Evolutionary conservation across 257 asterid species (phyloP).

Genomic region (Voacanga thouarsii): DNA sequence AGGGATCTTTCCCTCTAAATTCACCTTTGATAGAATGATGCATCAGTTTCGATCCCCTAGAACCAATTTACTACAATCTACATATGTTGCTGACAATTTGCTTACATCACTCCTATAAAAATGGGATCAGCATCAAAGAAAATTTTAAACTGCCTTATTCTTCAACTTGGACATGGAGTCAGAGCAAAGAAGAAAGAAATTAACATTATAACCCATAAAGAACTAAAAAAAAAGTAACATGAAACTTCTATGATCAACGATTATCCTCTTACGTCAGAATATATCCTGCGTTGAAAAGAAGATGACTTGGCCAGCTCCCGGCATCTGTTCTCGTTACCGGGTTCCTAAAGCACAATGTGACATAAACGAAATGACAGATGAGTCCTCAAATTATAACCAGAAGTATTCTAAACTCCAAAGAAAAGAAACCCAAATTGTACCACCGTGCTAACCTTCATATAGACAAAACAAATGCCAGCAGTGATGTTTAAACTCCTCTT

Average conservation of each 20-base stretch:
- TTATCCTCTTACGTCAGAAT: constrained; percentile 49
- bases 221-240: neutral
- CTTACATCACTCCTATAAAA: neutral
- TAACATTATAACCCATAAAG: neutral
- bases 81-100: neutral
- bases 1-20: too few relatives aligned
- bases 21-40: too few relatives aligned
- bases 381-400: neutral
- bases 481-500: neutral
- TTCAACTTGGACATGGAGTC: neutral
- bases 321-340: constrained; percentile 27
- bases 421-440: neutral
- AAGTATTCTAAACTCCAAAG: neutral
- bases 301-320: constrained; percentile 43
- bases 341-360: constrained; percentile 29
- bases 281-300: constrained; percentile 56
- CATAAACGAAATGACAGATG: neutral
- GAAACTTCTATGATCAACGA: neutral
- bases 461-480: neutral
- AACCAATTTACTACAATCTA: neutral
- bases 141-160: neutral
- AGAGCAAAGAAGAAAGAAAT: neutral
- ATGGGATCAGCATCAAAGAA: neutral
- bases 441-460: constrained; percentile 19
- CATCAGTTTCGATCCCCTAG: too few relatives aligned